Base-by-base conservation (phyloP, 495 filamentous ascomycete species). In the Aspergillus indologenus region DNA sequence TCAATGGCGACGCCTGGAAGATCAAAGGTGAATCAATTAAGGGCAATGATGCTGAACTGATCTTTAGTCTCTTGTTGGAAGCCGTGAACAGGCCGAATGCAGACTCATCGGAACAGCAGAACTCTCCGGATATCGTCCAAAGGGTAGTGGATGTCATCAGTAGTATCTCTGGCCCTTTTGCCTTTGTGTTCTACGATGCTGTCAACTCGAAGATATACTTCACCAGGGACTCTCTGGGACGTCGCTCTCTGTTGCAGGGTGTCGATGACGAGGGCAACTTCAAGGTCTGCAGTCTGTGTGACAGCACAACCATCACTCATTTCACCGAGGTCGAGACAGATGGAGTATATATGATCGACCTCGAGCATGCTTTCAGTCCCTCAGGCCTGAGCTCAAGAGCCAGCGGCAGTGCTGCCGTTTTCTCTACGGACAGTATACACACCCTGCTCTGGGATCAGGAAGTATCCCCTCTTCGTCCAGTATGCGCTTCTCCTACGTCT, bases 1-100 rank as follows among this genome's bases (percentile, higher is more conserved):
- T 94, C 93, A 98, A 98, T 65, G 94, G 94, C n/a, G 94, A 99
- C 69, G 95, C 92, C 9, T 99, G 94, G 94, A 87, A 81, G 53
- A 80, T 96, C 54, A 77, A 75, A 19, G 70, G 80, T 15, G 58
- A 78, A 24, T 53, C 67, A 1, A 74, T 92, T 22, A 61, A 65
- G 22, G 85, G 83, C 42, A 97, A 96, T 69, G 94, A 99, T 68
- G 88, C 89, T 1, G 80, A 89, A 64, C 71, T 71, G 12, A 79
- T 98, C 15, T 87, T 92, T 65, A 61, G 78, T n/a, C 61, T 82
- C 46, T 81, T 97, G 45, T 64, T 86, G 17, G 67, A 78, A 29
- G 82, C 80, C 55, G 62, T 65, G n/a, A 58, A 58, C 11, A 50
- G 31, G 48, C 44, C 48, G 17, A 45, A n/a, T 65, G 63, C 66